Evolutionary conservation across 257 asterid species (phyloP).

Genomic region (Echites panduratus): DNA sequence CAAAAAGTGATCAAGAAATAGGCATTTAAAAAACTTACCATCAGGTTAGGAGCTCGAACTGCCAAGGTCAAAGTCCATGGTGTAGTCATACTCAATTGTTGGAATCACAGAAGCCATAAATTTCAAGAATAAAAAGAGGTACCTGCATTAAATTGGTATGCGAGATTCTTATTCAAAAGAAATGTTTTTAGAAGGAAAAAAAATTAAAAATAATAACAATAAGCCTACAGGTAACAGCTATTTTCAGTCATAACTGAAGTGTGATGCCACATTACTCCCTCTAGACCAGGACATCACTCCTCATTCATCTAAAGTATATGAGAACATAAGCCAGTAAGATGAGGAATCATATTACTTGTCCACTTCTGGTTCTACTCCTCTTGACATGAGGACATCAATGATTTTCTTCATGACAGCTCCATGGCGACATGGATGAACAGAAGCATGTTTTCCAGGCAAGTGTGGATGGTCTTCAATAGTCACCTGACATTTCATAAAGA

Average conservation of each 20-base stretch:
- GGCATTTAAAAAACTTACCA: constrained; percentile 7
- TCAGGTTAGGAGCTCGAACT: constrained; percentile 43
- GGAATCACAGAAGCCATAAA: constrained; percentile 81
- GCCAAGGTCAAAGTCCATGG: constrained; percentile 95
- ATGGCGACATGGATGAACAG: constrained; percentile 97
- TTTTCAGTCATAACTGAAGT: not conserved
- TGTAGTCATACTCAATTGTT: constrained; percentile 90
- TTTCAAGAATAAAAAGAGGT: constrained; percentile 45
- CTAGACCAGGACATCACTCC: not conserved
- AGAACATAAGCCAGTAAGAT: constrained; percentile 1
- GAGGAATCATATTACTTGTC: constrained; percentile 55
- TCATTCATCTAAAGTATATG: not conserved
- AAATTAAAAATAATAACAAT: too few relatives aligned
- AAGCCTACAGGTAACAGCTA: not conserved
- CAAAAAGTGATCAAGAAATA: not conserved
- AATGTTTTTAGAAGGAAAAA: not conserved
- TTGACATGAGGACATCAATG: constrained; percentile 85
- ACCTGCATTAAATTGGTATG: constrained; percentile 29
- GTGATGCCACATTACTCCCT: not conserved
- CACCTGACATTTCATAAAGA: constrained; percentile 46
- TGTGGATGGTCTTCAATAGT: constrained; percentile 99
- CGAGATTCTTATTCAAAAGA: constrained; percentile 12
- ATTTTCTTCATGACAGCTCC: constrained; percentile 99
- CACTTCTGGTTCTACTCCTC: constrained; percentile 97
- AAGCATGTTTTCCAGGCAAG: constrained; percentile 95